Percentiles rank a stretch among this genome's conserved stretches.
Conservation (phyloP, 2,329 filamentous ascomycete genomes). For the Lachnellula subtilissima region DNA sequence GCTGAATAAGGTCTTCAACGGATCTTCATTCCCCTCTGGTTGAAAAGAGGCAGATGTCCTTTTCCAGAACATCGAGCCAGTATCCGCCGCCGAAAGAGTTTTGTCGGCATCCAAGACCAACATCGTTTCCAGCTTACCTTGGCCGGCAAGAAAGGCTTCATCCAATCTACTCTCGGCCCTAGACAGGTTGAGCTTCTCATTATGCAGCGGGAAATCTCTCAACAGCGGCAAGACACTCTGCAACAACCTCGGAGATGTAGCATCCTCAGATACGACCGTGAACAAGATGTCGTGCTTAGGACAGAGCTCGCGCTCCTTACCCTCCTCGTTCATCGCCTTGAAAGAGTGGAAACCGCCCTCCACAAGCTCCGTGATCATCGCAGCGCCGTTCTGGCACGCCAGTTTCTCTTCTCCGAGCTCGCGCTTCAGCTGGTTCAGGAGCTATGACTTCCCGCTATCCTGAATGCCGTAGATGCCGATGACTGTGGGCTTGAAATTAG, state of each 20-base stretch:
- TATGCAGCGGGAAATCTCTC: constrained; percentile 36
- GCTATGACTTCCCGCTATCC: constrained; percentile 48
- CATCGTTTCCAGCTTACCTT: constrained; percentile 36
- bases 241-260: neutral
- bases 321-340: constrained; percentile 32
- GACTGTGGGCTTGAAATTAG: constrained; percentile 34
- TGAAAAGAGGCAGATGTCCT: constrained; percentile 5
- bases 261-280: neutral
- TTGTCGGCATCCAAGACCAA: constrained; percentile 55
- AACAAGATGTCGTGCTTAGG: constrained; percentile 36
- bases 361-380: constrained; percentile 39
- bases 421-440: constrained; percentile 39
- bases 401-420: constrained; percentile 35
- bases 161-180: constrained; percentile 7
- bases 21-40: constrained; percentile 11
- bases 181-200: constrained; percentile 35
- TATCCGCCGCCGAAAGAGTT: constrained; percentile 49
- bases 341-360: constrained; percentile 47
- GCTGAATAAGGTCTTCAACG: constrained; percentile 45
- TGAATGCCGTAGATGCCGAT: constrained; percentile 52
- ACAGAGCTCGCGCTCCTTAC: constrained; percentile 40
- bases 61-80: constrained; percentile 47
- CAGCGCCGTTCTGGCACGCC: constrained; percentile 49
- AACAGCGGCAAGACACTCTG: constrained; percentile 30
- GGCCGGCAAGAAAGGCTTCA: constrained; percentile 8